phyloP scores from a whole-genome alignment of 139 green algal species.

The Desmodesmus armatus region DNA sequence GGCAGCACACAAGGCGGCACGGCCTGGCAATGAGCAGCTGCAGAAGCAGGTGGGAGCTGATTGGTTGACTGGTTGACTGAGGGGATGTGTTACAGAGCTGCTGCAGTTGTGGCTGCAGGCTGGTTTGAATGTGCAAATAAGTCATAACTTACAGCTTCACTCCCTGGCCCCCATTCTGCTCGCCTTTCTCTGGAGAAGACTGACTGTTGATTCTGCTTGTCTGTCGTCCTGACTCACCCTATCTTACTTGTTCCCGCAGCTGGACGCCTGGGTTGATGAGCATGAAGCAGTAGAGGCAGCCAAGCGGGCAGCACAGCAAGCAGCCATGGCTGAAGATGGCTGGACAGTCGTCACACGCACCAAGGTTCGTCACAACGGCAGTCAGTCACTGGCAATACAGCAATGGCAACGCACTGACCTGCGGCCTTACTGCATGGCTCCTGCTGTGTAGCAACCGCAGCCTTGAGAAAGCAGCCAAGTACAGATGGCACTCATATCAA shows the following conservation, averaged over 20 bases:
- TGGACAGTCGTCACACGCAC: conserved; percentile 86
- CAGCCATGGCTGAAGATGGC: conserved; percentile 73
- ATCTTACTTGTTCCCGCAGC: conserved; percentile 45
- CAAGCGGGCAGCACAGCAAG: conserved; percentile 47
- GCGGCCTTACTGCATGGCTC: no score
- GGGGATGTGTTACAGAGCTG: no score
- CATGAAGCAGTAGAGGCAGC: conserved; percentile 70
- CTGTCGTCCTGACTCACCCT: background rate
- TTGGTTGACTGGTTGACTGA: no score
- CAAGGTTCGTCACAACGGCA: conserved; percentile 61
- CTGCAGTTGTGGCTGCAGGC: no score
- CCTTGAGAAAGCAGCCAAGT: no score
- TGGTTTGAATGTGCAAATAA: background rate
- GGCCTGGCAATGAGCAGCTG: conserved; percentile 58
- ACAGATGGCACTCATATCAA: no score
- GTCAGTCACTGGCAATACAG: no score
- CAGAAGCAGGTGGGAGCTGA: conserved; percentile 64
- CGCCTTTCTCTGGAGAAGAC: no score
- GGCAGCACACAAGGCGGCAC: conserved; percentile 67
- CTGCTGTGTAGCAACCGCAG: no score
- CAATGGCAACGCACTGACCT: no score
- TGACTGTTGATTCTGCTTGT: background rate
- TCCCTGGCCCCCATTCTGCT: no score
- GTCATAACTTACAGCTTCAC: background rate
- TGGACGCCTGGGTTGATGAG: conserved; percentile 78